Evolutionary conservation across 2,329 filamentous ascomycete species (phyloP).

Genomic region (Hymenotorrendiella dingleyae): DNA sequence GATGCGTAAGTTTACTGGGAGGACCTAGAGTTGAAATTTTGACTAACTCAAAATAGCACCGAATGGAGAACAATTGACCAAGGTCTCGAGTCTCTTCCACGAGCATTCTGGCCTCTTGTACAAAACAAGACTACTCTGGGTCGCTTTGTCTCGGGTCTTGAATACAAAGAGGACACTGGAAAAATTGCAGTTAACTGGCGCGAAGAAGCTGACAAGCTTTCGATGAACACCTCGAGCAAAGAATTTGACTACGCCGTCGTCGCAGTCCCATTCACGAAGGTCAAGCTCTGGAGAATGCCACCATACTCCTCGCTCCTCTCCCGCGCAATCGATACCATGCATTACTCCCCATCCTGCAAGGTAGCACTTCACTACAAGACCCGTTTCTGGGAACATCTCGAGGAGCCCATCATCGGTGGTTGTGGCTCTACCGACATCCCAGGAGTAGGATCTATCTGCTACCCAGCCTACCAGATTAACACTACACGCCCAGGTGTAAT

Average conservation of each 20-base stretch:
- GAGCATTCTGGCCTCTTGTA: constrained; percentile 57
- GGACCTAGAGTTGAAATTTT: not conserved
- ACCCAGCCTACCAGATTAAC: constrained; percentile 62
- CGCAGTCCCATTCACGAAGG: constrained; percentile 29
- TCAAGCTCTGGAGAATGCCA: constrained; percentile 16
- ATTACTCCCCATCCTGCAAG: constrained; percentile 45
- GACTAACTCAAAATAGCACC: constrained; percentile 1
- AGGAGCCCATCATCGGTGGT: constrained; percentile 33
- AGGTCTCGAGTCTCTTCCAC: constrained; percentile 52
- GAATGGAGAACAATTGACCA: constrained; percentile 21
- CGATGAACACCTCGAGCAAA: constrained; percentile 5
- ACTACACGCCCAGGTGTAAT: constrained; percentile 55
- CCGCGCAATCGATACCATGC: constrained; percentile 42
- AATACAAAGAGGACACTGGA: constrained; percentile 42
- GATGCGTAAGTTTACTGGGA: constrained; percentile 1
- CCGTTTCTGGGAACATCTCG: constrained; percentile 47
- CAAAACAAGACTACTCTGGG: constrained; percentile 50
- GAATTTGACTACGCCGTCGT: constrained; percentile 24
- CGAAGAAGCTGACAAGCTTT: constrained; percentile 26
- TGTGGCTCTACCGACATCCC: constrained; percentile 54
- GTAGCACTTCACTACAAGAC: constrained; percentile 63
- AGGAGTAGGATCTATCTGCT: constrained; percentile 57
- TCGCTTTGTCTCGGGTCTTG: constrained; percentile 50
- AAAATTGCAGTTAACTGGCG: constrained; percentile 56
- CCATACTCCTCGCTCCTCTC: constrained; percentile 37